Base-by-base conservation (phyloP, 2,329 filamentous ascomycete species). In the Chaetomium sp. region DNA sequence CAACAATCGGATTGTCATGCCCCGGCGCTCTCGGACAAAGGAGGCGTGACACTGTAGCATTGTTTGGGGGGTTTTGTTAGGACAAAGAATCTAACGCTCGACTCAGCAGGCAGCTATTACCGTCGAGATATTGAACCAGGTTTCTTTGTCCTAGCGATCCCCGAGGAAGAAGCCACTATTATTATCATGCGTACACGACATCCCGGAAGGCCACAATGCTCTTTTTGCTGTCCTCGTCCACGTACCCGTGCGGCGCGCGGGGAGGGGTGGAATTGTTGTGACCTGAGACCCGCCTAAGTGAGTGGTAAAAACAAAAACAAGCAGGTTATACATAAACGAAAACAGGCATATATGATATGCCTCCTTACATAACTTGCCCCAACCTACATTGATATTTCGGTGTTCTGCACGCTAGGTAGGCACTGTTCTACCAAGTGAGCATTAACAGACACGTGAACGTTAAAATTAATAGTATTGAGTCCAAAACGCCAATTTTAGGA, bases 131-230 rank as follows among this genome's bases (percentile, higher is more conserved):
- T 16, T 16, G n/a, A 16, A 42, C 16, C 38, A 19, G 10, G 45
- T 7, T 9, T 23, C 45, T 47, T 47, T 47, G 45, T 47, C 45
- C n/a, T n/a, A 16, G 38, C 5, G 5, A 42, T n/a, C 13, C 5
- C 38, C 16, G 5, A 7, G 16, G 38, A 42, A 42, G 16, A 19
- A 42, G 16, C 7, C 19, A 16, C 38, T 16, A 16, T 7, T 16
- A 38, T 16, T n/a, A 4, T 74, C 67, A 83, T 57, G 81, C 81
- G 74, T 79, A 79, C 6, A 81, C 81, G 61, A 83, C 69, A 6
- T 67, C 76, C 78, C 78, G 80, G 69, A 84, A 84, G 4, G 67
- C 78, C 65, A 81, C 78, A 21, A 84, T 70, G 69, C 85, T 85
- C 66, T 73, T 76, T 67, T 69, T 74, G 31, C 77, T 80, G 65